Evolutionary conservation across 805 yeast genomes (phyloP).

Genomic region (Saturnispora saitoi): DNA sequence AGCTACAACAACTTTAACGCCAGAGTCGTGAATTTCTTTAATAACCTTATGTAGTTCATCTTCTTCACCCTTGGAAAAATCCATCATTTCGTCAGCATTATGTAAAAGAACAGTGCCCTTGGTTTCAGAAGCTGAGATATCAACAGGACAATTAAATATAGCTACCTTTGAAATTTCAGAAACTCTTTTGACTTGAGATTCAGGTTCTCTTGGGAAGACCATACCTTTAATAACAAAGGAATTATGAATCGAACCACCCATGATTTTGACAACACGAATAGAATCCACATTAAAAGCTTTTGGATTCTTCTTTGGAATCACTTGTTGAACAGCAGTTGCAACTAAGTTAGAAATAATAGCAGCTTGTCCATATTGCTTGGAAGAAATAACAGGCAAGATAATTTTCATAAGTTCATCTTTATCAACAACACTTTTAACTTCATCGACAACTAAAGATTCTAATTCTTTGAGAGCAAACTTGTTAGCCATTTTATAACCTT

Average conservation of each 20-base stretch:
- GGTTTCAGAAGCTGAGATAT: constrained; percentile 93
- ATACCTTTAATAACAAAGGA: constrained; percentile 88
- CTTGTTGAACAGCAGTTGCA: constrained; percentile 73
- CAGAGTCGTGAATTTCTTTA: constrained; percentile 74
- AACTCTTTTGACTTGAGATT: constrained; percentile 70
- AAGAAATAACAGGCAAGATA: constrained; percentile 78
- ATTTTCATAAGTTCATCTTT: constrained; percentile 57
- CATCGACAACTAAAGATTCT: constrained; percentile 54
- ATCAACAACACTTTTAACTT: constrained; percentile 48
- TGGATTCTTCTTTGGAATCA: constrained; percentile 63
- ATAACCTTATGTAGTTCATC: constrained; percentile 80
- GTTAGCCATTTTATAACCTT: constrained; percentile 86
- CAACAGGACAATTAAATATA: constrained; percentile 88
- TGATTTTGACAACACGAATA: constrained; percentile 89
- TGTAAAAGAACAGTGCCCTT: constrained; percentile 95
- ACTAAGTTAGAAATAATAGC: constrained; percentile 68
- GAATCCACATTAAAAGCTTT: constrained; percentile 80
- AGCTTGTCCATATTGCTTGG: constrained; percentile 90
- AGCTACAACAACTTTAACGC: constrained; percentile 84
- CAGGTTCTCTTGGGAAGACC: constrained; percentile 98
- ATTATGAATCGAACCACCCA: constrained; percentile 75
- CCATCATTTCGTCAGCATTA: constrained; percentile 94
- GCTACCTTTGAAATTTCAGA: constrained; percentile 70
- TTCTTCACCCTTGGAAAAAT: constrained; percentile 94
- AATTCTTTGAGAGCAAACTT: constrained; percentile 62